Conservation (phyloP, 1,284 basidiomycete genomes). For the Ganoderma boninense region DNA sequence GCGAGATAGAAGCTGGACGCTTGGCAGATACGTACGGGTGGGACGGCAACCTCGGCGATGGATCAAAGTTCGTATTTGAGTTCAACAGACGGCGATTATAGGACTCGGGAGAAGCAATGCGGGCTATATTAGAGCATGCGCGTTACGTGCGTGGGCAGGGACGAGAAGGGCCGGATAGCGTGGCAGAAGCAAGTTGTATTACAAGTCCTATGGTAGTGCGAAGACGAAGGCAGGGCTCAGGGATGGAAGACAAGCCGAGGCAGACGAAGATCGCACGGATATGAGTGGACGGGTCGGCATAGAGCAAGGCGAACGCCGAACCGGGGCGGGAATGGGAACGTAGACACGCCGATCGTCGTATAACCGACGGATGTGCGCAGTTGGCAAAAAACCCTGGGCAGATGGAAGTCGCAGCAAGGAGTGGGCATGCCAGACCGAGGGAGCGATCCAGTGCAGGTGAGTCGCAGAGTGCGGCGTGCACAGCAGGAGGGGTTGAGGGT, state of each 20-base stretch:
- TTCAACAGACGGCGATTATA: constrained; percentile 12
- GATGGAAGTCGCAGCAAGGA: constrained; percentile 12
- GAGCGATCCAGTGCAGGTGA: neutral
- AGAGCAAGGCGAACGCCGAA: neutral
- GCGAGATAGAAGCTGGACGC: neutral
- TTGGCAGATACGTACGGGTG: constrained; percentile 18
- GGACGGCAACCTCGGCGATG: neutral
- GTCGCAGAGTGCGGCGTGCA: neutral
- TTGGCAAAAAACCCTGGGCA: neutral
- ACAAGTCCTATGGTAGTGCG: neutral
- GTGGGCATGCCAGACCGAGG: constrained; percentile 8
- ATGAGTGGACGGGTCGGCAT: neutral
- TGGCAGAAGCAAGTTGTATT: constrained; percentile 1
- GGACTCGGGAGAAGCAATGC: constrained; percentile 6
- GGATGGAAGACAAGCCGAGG: constrained; percentile 6
- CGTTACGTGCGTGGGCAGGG: constrained; percentile 9
- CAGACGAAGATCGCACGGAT: constrained; percentile 18
- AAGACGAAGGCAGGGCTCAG: constrained; percentile 14
- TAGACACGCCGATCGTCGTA: constrained; percentile 16
- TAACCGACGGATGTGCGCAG: constrained; percentile 5
- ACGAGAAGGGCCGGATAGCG: neutral
- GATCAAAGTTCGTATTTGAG: constrained; percentile 13
- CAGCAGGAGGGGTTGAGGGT: constrained; percentile 3
- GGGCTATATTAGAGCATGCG: neutral
- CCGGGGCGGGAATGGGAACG: neutral